Evolutionary conservation across 2,329 filamentous ascomycete species (phyloP), one percentile per base, ranked within the genome.

Genomic region (Xylaria sp.): DNA sequence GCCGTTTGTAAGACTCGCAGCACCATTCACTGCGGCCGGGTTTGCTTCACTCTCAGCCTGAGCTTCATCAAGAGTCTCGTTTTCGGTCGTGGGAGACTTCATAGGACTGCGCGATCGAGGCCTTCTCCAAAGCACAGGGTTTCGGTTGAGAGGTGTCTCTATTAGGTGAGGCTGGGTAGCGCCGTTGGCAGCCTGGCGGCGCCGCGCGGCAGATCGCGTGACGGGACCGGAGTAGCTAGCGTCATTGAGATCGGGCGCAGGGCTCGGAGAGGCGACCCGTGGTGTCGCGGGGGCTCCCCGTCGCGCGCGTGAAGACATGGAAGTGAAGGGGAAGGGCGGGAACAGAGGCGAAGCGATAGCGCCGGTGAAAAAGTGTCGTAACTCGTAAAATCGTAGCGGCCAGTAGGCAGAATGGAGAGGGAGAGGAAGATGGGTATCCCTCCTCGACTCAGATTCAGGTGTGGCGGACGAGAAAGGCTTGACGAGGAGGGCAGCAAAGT

Each of bases 261-360:
- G 92, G 58, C 91, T 94, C 47, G 92, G 92, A 10, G 91, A 95
- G 67, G 94, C 95, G 67, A 97, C 90, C 70, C 91, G 88, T 69
- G 92, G 92, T 59, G 89, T 94, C 59, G 83, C 83, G 59, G 92
- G 92, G 59, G 94, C 79, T 67, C 79, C 78, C 64, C 74, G 74
- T 62, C 83, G 78, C 55, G 75, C 73, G 59, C 77, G 79, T 61
- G 78, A 71, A 58, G 83, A 79, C 78, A 87, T 84, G 53, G 72
- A 11, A 16, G 49, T 70, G 73, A 75, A 77, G 7, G 77, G 74
- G 62, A 88, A 88, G 46, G 83, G 81, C 52, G 86, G 85, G 1
- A 90, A 80, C 47, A 79, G 77, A 59, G 85, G 78, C 52, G 76
- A 75, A 66, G 75, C 74, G 68, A 88, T 77, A 67, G 80, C 78